Percentiles rank a stretch among this genome's conserved stretches.
These are phyloP conservation scores for Heterobasidion annosum DNA, from an alignment of 1,284 basidiomycete genomes.

Conservation along the genomic window DNA sequence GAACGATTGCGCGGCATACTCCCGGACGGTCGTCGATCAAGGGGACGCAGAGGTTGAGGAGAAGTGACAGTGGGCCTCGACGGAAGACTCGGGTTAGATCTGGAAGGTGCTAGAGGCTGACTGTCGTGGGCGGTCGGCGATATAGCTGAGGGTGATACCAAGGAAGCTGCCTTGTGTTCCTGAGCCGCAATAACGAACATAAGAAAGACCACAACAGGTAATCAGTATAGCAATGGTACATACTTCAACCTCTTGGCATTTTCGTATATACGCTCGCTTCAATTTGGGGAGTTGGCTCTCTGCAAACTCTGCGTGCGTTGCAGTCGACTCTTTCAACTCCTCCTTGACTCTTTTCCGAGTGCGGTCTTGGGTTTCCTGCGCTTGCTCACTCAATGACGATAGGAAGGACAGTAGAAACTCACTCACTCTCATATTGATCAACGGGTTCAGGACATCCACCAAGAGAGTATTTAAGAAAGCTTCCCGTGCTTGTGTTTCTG, in stretches of 20 bases:
- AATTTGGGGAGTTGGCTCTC: constrained; percentile 69
- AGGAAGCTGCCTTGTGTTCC: constrained; percentile 50
- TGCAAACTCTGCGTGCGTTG: constrained; percentile 71
- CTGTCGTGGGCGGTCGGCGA: constrained; percentile 6
- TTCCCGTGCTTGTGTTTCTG: constrained; percentile 76
- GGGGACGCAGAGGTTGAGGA: constrained; percentile 61
- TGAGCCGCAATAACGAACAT: constrained; percentile 15
- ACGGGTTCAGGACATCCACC: constrained; percentile 63
- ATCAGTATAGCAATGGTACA: constrained; percentile 6
- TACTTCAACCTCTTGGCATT: constrained; percentile 79
- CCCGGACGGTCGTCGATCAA: constrained; percentile 66
- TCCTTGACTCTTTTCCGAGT: constrained; percentile 86
- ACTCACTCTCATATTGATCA: constrained; percentile 59
- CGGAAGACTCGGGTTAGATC: constrained; percentile 22
- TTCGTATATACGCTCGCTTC: constrained; percentile 70
- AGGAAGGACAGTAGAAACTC: background rate
- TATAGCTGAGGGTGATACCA: constrained; percentile 4
- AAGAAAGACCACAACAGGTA: background rate
- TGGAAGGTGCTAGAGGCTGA: constrained; percentile 24
- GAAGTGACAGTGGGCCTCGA: constrained; percentile 41
- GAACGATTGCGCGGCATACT: constrained; percentile 57
- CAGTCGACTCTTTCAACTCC: constrained; percentile 69
- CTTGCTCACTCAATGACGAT: background rate
- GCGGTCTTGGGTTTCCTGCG: constrained; percentile 77
- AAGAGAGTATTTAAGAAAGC: constrained; percentile 67